Percentiles rank a stretch among this genome's conserved stretches.
Evolutionary conservation across 345 rosid species (phyloP).

Genomic region (Gossypium anomalum): DNA sequence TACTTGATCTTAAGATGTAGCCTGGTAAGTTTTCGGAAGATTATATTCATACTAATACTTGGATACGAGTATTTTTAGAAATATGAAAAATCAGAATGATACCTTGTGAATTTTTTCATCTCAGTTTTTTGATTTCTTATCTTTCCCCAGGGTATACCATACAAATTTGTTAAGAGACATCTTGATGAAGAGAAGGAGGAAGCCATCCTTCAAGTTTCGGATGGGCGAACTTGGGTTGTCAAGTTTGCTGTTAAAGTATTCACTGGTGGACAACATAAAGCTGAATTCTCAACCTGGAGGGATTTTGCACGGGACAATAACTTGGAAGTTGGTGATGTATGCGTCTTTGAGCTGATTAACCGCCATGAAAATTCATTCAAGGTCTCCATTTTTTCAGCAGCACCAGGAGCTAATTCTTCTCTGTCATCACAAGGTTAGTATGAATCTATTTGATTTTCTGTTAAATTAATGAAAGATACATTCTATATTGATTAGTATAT

Average conservation of each 20-base stretch:
- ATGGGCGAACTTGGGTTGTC: not conserved
- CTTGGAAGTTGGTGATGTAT: slow-evolving; percentile 20
- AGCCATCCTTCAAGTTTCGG: slow-evolving; percentile 5
- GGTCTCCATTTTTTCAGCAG: slow-evolving; percentile 19
- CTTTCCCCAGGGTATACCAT: not conserved
- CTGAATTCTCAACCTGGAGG: slow-evolving; percentile 16
- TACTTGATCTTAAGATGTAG: not conserved
- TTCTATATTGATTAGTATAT: not conserved
- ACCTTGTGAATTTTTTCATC: not conserved
- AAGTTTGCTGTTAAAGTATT: not conserved
- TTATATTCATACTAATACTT: not conserved
- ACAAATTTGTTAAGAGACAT: not conserved
- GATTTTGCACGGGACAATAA: slow-evolving; percentile 18
- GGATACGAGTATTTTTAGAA: not conserved
- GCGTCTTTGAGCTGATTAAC: slow-evolving; percentile 20
- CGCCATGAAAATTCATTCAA: not conserved
- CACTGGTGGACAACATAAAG: not conserved
- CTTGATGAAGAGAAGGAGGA: not conserved
- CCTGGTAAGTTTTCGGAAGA: not conserved
- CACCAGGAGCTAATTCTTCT: not conserved
- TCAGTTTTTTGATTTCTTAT: not conserved
- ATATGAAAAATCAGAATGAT: not conserved
- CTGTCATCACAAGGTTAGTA: not conserved
- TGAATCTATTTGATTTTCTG: not conserved
- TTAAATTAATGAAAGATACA: not conserved